Conservation (phyloP, 805 yeast species). For the Candida suzukii region DNA sequence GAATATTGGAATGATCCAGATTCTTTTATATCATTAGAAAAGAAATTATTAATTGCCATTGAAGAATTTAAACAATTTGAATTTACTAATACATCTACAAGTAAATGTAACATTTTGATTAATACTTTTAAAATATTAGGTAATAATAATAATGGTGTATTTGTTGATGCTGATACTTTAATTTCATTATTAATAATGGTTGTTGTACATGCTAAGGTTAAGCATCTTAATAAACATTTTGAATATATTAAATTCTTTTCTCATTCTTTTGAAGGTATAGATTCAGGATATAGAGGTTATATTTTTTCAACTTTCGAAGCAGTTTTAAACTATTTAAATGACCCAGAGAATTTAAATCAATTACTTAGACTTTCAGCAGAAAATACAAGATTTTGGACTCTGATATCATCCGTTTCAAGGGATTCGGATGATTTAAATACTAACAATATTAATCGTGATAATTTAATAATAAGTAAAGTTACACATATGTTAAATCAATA, state of each 20-base stretch:
- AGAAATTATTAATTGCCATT: conserved; percentile 42
- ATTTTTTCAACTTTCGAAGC: conserved; percentile 81
- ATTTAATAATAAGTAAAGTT: conserved; percentile 6
- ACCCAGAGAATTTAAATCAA: conserved; percentile 26
- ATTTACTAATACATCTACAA: conserved; percentile 37
- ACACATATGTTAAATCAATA: conserved; percentile 8
- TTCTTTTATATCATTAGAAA: conserved; percentile 26
- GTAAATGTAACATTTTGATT: conserved; percentile 42
- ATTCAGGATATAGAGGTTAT: conserved; percentile 63
- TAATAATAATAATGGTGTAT: conserved; percentile 15
- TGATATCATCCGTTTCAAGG: conserved; percentile 29
- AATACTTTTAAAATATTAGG: conserved; percentile 49
- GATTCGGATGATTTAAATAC: conserved; percentile 13
- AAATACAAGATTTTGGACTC: conserved; percentile 50
- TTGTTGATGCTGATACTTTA: conserved; percentile 76
- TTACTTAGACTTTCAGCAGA: conserved; percentile 34
- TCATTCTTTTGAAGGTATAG: conserved; percentile 30
- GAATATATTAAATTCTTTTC: conserved; percentile 60
- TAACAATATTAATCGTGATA: conserved; percentile 11
- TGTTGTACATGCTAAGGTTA: conserved; percentile 53
- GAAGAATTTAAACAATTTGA: conserved; percentile 40
- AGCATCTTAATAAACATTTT: conserved; percentile 54
- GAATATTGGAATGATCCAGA: conserved; percentile 4
- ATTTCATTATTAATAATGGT: conserved; percentile 69
- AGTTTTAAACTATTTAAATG: conserved; percentile 57